Base-by-base conservation (phyloP, 768 basidiomycete genomes). In the Kwoniella dendrophila region DNA sequence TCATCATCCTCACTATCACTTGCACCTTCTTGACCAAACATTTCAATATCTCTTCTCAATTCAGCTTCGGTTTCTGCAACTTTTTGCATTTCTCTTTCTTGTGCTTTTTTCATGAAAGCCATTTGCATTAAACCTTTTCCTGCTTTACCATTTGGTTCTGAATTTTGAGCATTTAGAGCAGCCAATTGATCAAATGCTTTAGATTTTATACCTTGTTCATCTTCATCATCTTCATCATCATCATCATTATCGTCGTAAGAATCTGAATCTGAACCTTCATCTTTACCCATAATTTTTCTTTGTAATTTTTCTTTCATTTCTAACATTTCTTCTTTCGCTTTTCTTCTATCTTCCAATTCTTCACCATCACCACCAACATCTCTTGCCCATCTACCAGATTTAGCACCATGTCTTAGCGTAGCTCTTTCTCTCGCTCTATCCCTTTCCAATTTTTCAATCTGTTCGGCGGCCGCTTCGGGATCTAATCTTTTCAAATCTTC, bases 41-140 rank as follows among this genome's bases (percentile, higher is more conserved):
- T 77, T 33, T 85, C 86, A 72, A 96, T 81, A 70, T 91, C 90
- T 64, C 81, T 82, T 64, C 86, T 80, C 62, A 95, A 86, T 69
- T 90, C 88, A 58, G 90, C 89, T 4, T 84, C 86, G 66, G 86
- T 83, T 59, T 83, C 83, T 60, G 87, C 82, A 0, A 85, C 86
- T 55, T 83, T 82, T 8, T 77, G 81, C 68, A 84, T 80, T 58
- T 87, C 84, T 66, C 90, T 83, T 4, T 85, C 85, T 81, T 89
- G 87, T 0, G 92, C 94, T 47, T 93, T 88, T 78, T 89, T 88
- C 95, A 99, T 99, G 80, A 98, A 99, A 81, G 96, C 97, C 96
- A 98, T 97, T 66, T 86, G 84, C 76, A 96, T 89, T 10, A 97
- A 84, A 63, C 89, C 86, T 79, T 88, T 89, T 50, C 82, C 79